Base-by-base conservation (phyloP, 108 stramenopile species). In the Cyclotella atomus region DNA sequence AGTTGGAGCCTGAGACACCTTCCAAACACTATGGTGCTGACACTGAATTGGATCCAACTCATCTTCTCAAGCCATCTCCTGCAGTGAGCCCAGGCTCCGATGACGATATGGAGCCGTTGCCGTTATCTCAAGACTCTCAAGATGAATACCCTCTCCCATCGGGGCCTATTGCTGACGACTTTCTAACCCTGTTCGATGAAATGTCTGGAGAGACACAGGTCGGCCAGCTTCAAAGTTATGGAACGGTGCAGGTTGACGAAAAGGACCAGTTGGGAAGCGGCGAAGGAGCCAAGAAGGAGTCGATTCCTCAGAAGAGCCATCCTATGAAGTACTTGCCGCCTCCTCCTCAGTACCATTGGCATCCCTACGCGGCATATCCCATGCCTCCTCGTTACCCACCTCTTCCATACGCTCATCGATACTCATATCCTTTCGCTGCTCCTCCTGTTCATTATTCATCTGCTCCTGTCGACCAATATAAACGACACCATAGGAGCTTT, bases 21-120 rank as follows among this genome's bases (percentile, higher is more conserved):
- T 52, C 10, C 52, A 5, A 52, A 1, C 20, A 1, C 12, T 23
- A 9, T 23, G 21, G n/a, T 23, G 20, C 52, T 1, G 21, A n/a
- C 20, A 52, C 10, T 23, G 52, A 52, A 6, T 52, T 52, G 20
- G 52, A 23, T 23, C 20, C 19, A n/a, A 4, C 4, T n/a, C 47
- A 52, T 52, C 33, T 59, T n/a, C n/a, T n/a, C n/a, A n/a, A n/a
- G 28, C 29, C 30, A 33, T 59, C 50, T 6, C 33, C 35, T 34
- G 33, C 67, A 30, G 24, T 49, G 53, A 19, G 32, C 20, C 29
- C 9, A 21, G 17, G n/a, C 33, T 16, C 29, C 2, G 19, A 19
- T 38, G 60, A 70, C 7, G 65, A 79, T 50, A 50, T 71, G 32
- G 77, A 79, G 21, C 77, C 77, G 24, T 49, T 79, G 32, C 65